Percentiles rank a stretch among this genome's conserved stretches.
Evolutionary conservation across 2,329 filamentous ascomycete species (phyloP).

Genomic region (Lasiodiplodia gonubiensis): DNA sequence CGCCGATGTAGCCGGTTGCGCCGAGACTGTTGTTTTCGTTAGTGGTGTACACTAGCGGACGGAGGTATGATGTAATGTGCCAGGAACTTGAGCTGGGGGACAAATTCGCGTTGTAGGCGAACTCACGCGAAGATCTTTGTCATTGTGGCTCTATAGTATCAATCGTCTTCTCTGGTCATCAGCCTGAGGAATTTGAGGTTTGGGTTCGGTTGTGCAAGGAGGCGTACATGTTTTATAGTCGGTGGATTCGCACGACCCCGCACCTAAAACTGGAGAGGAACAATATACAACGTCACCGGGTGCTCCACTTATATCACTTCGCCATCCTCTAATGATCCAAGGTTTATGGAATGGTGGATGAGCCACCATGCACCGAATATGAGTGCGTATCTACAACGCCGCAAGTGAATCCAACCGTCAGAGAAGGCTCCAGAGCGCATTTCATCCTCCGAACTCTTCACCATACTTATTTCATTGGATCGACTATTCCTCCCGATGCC

Average conservation of each 20-base stretch:
- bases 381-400: background rate
- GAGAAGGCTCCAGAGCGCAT: background rate
- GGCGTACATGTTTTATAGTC: background rate
- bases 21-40: conserved; percentile 33
- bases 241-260: background rate
- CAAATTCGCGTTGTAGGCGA: background rate
- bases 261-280: background rate
- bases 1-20: conserved; percentile 41
- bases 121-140: conserved; percentile 22
- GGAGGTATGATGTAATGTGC: background rate
- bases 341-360: background rate
- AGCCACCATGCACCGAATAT: background rate
- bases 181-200: background rate
- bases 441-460: background rate
- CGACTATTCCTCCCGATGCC: background rate
- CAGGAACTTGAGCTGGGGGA: background rate
- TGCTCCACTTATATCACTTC: background rate
- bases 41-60: background rate
- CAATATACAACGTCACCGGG: background rate
- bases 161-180: background rate
- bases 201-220: background rate
- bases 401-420: background rate
- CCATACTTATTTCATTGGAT: background rate
- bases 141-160: background rate
- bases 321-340: background rate